Base-by-base conservation (phyloP, 306 rosid genomes). In the Bauhinia variegata region DNA sequence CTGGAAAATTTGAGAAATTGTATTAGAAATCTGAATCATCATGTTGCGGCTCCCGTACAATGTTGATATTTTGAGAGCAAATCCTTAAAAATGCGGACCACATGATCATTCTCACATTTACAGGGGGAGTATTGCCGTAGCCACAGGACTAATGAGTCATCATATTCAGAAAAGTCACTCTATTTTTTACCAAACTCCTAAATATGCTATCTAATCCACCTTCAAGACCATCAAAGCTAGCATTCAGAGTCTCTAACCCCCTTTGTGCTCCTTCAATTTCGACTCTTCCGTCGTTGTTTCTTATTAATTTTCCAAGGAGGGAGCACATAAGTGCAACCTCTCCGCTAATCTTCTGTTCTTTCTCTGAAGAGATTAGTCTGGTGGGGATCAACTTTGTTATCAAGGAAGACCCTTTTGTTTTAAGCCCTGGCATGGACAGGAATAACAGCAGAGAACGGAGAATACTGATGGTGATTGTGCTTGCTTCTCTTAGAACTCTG, bases 141-240 rank as follows among this genome's bases (percentile, higher is more conserved):
- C 28, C 28, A 23, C 16, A 43, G 23, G 8, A 23, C 47, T 57
- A 87, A 55, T 86, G 81, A 32, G 84, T 65, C 4, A 84, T 73
- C 76, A 92, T 79, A 66, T 89, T 89, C 18, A 93, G 75, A 38
- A 86, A 84, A 7, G 77, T 83, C 70, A 93, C 98, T 81, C 96
- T 89, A 38, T 89, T 79, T 70, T 85, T 82, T 2, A 87, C 84
- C 51, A 88, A 54, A 75, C 91, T 76, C 78, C 87, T 86, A 67
- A 83, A 84, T n/a, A 88, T 46, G 73, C 73, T 70, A 39, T 83
- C 88, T 61, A 88, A 77, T 67, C 82, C 83, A 52, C 77, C 54
- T 55, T 89, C 91, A 10, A 87, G 41, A 0, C 82, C 78, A 48
- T 68, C 83, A 69, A 86, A 39, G 47, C 61, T 51, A 70, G 56